Conservation (phyloP, 495 filamentous ascomycete genomes). For the Penicillium pancosmium region DNA sequence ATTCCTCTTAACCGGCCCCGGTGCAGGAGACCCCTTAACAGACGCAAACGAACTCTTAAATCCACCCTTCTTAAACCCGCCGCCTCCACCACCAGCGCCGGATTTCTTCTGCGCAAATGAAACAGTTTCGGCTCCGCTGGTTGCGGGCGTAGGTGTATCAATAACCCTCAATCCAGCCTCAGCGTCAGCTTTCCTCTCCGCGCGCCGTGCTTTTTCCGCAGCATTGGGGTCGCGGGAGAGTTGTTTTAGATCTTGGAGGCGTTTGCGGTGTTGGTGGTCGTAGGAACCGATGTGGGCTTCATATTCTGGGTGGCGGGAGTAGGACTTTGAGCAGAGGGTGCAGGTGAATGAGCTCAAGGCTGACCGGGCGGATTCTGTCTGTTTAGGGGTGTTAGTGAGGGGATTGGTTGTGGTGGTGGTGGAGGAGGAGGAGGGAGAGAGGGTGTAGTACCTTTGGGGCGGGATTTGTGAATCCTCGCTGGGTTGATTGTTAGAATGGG, state of each 20-base stretch:
- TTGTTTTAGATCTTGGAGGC: constrained; percentile 64
- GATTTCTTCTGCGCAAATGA: neutral
- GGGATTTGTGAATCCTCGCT: constrained; percentile 55
- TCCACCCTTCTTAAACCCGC: constrained; percentile 63
- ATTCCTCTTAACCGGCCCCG: constrained; percentile 43
- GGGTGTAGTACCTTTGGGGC: constrained; percentile 45
- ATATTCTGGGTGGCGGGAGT: constrained; percentile 62
- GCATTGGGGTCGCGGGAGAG: constrained; percentile 61
- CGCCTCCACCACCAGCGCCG: neutral
- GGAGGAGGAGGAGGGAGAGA: neutral
- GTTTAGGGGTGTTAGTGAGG: constrained; percentile 4
- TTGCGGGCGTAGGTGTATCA: constrained; percentile 16
- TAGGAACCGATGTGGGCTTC: constrained; percentile 65
- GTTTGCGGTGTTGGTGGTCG: constrained; percentile 65
- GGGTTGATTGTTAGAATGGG: constrained; percentile 1
- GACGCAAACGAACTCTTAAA: constrained; percentile 63
- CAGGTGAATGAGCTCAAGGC: constrained; percentile 90
- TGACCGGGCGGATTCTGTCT: constrained; percentile 85
- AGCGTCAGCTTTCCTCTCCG: constrained; percentile 69
- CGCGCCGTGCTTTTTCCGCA: constrained; percentile 64
- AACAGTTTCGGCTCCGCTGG: neutral
- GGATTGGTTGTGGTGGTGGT: neutral
- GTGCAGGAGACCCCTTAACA: constrained; percentile 37
- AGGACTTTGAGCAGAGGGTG: constrained; percentile 62
- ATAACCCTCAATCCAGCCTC: constrained; percentile 49